Conservation (phyloP, 805 yeast species). For the Isabelozyma heimii region DNA sequence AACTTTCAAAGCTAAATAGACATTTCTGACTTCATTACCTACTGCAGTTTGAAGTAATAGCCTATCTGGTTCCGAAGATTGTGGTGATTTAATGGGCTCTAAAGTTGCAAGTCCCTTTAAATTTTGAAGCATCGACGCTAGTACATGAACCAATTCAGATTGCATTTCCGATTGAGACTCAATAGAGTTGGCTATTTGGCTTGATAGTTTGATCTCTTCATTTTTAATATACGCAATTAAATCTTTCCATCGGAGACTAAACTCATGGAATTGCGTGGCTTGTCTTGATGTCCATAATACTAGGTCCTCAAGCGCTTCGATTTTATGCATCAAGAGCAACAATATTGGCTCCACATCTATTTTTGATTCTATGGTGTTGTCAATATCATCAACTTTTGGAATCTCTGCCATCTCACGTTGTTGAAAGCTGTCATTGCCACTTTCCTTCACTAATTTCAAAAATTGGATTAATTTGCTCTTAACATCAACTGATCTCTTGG, state of each 20-base stretch:
- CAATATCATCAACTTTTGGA: conserved; percentile 25
- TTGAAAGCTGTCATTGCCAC: neutral
- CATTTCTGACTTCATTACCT: conserved; percentile 20
- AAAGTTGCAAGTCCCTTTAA: neutral
- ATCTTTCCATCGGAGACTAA: conserved; percentile 27
- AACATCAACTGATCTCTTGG: conserved; percentile 17
- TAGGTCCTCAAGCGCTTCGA: conserved; percentile 24
- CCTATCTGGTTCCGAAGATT: neutral
- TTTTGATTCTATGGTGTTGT: conserved; percentile 32
- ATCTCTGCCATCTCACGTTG: neutral
- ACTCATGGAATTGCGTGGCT: conserved; percentile 27
- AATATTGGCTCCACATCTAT: conserved; percentile 33
- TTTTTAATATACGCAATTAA: conserved; percentile 13
- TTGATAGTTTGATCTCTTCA: conserved; percentile 24
- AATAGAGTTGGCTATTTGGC: conserved; percentile 8
- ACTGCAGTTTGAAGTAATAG: conserved; percentile 6
- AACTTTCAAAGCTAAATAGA: conserved; percentile 10
- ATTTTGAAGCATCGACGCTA: neutral
- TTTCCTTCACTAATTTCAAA: neutral
- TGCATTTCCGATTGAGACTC: conserved; percentile 1
- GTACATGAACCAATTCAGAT: neutral
- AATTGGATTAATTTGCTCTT: neutral
- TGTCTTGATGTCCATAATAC: conserved; percentile 18
- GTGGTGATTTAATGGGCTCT: conserved; percentile 1
- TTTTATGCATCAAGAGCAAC: conserved; percentile 24